phyloP scores from a whole-genome alignment of 2,329 filamentous ascomycete species.

The Plenodomus tracheiphilus region DNA sequence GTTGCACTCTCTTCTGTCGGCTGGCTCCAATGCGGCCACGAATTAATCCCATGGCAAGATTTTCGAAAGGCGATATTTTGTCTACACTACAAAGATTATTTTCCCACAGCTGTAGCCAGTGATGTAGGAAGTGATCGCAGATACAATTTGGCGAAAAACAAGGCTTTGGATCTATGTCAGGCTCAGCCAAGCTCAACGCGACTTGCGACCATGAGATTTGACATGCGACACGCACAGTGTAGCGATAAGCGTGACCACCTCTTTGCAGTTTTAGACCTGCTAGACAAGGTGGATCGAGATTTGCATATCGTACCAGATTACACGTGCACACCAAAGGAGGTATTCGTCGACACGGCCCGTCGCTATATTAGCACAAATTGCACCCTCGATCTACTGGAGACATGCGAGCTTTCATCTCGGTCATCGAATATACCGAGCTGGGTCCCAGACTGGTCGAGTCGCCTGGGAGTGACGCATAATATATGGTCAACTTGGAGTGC shows the following conservation, averaged over 20 bases:
- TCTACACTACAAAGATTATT: background rate
- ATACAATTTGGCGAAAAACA: background rate
- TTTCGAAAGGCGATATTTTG: background rate
- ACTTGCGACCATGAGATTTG: background rate
- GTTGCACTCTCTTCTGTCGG: background rate
- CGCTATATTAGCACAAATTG: background rate
- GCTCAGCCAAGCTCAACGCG: background rate
- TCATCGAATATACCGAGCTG: constrained; percentile 6
- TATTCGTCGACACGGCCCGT: constrained; percentile 1
- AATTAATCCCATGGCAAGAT: background rate
- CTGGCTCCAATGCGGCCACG: constrained; percentile 1
- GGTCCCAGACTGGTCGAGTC: constrained; percentile 8
- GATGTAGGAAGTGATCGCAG: background rate
- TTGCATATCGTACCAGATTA: constrained; percentile 3
- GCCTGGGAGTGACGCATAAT: background rate
- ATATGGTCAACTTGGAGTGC: constrained; percentile 4
- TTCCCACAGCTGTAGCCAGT: background rate
- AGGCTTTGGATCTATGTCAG: background rate
- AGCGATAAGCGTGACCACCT: constrained; percentile 5
- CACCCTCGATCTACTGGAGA: constrained; percentile 1
- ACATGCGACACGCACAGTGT: constrained; percentile 2
- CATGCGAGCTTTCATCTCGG: constrained; percentile 1
- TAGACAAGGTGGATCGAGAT: background rate
- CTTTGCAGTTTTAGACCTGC: background rate
- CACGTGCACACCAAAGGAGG: background rate